phyloP scores from a whole-genome alignment of 164 flowering plant species.

The Chloranthus sessilifolius region DNA sequence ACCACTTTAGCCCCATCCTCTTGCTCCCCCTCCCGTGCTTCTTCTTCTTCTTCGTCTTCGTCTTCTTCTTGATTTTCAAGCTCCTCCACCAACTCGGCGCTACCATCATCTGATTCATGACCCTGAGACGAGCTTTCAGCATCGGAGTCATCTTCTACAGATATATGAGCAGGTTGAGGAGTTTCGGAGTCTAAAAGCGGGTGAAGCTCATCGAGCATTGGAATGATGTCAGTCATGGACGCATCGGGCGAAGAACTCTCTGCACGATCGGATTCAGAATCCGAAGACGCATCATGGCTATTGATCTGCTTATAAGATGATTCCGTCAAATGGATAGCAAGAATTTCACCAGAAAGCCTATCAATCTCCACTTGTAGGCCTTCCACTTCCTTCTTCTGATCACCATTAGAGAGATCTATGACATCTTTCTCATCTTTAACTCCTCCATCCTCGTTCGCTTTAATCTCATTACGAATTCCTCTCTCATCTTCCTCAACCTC shows the following conservation, averaged over 20 bases:
- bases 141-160: conserved; percentile 34
- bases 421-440: conserved; percentile 12
- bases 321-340: not conserved
- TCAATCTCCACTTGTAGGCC: not conserved
- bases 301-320: not conserved
- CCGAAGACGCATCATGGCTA: conserved; percentile 25
- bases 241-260: conserved; percentile 95
- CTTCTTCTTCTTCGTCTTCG: conserved; percentile 32
- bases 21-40: no score
- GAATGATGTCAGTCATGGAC: conserved; percentile 85
- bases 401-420: not conserved
- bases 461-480: conserved; percentile 25
- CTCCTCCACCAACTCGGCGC: conserved; percentile 41
- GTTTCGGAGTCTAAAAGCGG: conserved; percentile 62
- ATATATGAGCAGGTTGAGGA: conserved; percentile 33
- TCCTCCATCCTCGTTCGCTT: conserved; percentile 16
- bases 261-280: conserved; percentile 57
- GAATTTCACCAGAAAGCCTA: not conserved
- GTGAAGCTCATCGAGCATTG: conserved; percentile 93
- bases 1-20: conserved; percentile 52
- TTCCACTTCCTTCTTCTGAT: not conserved
- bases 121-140: conserved; percentile 6
- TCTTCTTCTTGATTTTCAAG: conserved; percentile 35
- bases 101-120: conserved; percentile 24
- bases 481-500: conserved; percentile 18